A percentile compares a stretch with the other conserved stretches of the same genome.
Conservation (phyloP, 345 rosid species). For the Sonneratia caseolaris region DNA sequence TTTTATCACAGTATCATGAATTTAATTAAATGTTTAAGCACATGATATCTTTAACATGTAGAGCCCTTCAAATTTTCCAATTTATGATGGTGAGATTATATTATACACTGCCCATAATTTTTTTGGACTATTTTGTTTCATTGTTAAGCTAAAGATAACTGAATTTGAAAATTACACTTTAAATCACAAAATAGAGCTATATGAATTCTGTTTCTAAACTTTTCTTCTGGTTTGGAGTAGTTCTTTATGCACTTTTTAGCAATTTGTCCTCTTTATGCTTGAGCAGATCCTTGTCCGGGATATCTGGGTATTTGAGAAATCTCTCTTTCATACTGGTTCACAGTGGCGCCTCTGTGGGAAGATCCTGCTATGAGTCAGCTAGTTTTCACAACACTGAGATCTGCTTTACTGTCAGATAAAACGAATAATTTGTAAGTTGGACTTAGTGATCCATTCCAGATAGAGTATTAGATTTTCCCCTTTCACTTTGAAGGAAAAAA, state of each 20-base stretch:
- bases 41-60: not conserved
- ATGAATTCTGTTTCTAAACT: not conserved
- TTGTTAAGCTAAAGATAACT: not conserved
- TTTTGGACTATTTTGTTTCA: not conserved
- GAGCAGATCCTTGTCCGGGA: slow-evolving; percentile 75
- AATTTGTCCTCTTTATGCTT: not conserved
- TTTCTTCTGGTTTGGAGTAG: not conserved
- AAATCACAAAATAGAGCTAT: not conserved
- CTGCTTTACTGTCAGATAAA: not conserved
- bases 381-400: not conserved
- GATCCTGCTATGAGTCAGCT: slow-evolving; percentile 18
- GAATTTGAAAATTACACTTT: not conserved
- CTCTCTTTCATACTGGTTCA: slow-evolving; percentile 76
- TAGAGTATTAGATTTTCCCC: not conserved
- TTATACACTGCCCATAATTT: not conserved
- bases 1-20: not conserved
- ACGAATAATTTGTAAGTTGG: not conserved
- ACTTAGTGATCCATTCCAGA: not conserved
- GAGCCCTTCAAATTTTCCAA: too few relatives aligned
- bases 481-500: not conserved
- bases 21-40: not conserved
- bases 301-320: slow-evolving; percentile 94
- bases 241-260: not conserved
- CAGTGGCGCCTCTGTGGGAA: slow-evolving; percentile 90
- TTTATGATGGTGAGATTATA: not conserved